These are phyloP conservation scores for Metschnikowia shivogae DNA, from an alignment of 805 yeast species.

Conservation along the genomic window DNA sequence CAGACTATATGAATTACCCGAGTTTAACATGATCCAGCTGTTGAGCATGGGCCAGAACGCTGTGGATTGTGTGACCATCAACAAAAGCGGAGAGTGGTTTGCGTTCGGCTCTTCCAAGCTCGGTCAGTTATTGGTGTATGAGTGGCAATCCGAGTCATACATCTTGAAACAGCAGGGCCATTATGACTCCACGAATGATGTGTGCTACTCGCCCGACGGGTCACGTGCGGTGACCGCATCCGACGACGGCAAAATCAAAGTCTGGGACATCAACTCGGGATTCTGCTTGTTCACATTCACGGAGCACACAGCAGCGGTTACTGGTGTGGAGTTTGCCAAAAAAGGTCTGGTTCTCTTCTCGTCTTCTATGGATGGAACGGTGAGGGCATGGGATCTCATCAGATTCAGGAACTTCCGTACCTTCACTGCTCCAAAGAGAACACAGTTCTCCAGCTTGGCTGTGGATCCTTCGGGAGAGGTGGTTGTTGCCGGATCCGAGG, in stretches of 20 bases:
- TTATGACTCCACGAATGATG: slow-evolving; percentile 80
- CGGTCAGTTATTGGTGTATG: slow-evolving; percentile 95
- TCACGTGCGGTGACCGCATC: slow-evolving; percentile 87
- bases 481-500: slow-evolving; percentile 90
- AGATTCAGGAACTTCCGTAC: slow-evolving; percentile 93
- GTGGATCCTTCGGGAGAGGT: slow-evolving; percentile 97
- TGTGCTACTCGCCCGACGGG: slow-evolving; percentile 93
- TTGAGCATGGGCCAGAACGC: slow-evolving; percentile 89
- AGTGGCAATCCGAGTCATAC: slow-evolving; percentile 98
- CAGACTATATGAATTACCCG: slow-evolving; percentile 83
- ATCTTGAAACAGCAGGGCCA: slow-evolving; percentile 96
- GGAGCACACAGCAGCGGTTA: slow-evolving; percentile 86
- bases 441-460: slow-evolving; percentile 84
- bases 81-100: slow-evolving; percentile 90
- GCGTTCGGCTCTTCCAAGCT: slow-evolving; percentile 87
- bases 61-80: slow-evolving; percentile 76
- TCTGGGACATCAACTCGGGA: slow-evolving; percentile 93
- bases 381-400: slow-evolving; percentile 93
- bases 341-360: slow-evolving; percentile 89
- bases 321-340: slow-evolving; percentile 82
- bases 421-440: slow-evolving; percentile 83
- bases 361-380: slow-evolving; percentile 92
- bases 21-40: slow-evolving; percentile 75
- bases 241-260: slow-evolving; percentile 94
- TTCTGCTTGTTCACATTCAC: slow-evolving; percentile 89